These are phyloP conservation scores for Cyberlindnera xishuangbannaensis DNA, from an alignment of 805 yeast genomes.

Conservation along the genomic window DNA sequence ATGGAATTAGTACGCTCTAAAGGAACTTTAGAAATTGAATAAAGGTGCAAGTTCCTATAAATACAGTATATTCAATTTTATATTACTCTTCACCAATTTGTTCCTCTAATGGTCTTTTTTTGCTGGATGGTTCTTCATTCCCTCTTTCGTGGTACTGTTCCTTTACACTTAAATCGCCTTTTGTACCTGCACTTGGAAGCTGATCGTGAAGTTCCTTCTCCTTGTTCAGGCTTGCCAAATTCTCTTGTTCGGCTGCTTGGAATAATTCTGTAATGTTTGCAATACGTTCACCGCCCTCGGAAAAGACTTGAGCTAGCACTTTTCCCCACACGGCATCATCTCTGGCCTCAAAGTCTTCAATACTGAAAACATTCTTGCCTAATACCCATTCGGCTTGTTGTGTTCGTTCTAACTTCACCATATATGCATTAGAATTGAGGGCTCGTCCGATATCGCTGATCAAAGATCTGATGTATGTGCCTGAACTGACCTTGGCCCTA, in stretches of 20 bases:
- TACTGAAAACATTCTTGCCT: constrained; percentile 58
- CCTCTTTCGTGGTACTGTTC: too few species aligned
- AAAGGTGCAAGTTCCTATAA: too few species aligned
- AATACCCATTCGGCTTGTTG: constrained; percentile 84
- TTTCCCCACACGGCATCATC: constrained; percentile 66
- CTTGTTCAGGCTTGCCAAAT: constrained; percentile 3
- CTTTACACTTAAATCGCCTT: too few species aligned
- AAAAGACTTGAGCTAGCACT: constrained; percentile 51
- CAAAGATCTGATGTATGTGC: constrained; percentile 88
- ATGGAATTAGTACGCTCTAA: too few species aligned
- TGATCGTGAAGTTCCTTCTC: too few species aligned
- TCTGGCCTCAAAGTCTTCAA: constrained; percentile 58
- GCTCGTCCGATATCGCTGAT: constrained; percentile 86
- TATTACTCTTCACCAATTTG: too few species aligned
- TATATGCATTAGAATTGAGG: constrained; percentile 74
- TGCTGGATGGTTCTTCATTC: too few species aligned
- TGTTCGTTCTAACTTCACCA: constrained; percentile 73
- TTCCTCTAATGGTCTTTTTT: too few species aligned
- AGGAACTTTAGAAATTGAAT: too few species aligned
- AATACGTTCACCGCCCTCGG: constrained; percentile 31
- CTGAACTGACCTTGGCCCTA: constrained; percentile 79
- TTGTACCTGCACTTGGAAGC: too few species aligned
- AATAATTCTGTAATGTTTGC: constrained; percentile 38
- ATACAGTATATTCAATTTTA: too few species aligned
- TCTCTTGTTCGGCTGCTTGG: constrained; percentile 24